These are phyloP conservation scores for Puccinia polysora DNA, from an alignment of 1,284 basidiomycete genomes.

Conservation along the genomic window DNA sequence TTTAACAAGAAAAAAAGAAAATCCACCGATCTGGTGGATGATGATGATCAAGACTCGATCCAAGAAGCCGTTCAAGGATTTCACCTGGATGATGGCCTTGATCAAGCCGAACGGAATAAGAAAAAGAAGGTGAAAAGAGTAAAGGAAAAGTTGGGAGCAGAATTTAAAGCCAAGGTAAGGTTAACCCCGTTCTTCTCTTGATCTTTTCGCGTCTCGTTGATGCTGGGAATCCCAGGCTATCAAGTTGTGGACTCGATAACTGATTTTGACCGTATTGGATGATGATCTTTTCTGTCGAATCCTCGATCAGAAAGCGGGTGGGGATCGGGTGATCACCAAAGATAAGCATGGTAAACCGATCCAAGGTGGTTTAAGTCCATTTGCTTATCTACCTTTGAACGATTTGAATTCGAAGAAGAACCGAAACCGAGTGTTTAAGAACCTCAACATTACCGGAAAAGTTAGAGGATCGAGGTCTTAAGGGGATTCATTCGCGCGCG, in stretches of 20 bases:
- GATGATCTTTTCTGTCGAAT: not conserved
- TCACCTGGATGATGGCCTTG: slow-evolving; percentile 60
- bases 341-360: slow-evolving; percentile 65
- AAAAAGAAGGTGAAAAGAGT: slow-evolving; percentile 58
- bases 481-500: not conserved
- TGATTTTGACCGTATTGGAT: no score
- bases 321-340: slow-evolving; percentile 51
- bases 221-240: no score
- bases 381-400: slow-evolving; percentile 71
- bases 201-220: not conserved
- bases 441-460: slow-evolving; percentile 32
- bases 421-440: slow-evolving; percentile 18
- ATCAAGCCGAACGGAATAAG: slow-evolving; percentile 57
- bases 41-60: slow-evolving; percentile 57
- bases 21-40: slow-evolving; percentile 64
- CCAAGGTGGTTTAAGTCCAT: slow-evolving; percentile 76
- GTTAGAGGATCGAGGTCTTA: slow-evolving; percentile 9
- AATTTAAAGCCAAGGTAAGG: slow-evolving; percentile 71
- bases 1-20: slow-evolving; percentile 92
- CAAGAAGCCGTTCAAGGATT: slow-evolving; percentile 46
- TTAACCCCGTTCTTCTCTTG: not conserved
- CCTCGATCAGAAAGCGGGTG: slow-evolving; percentile 70
- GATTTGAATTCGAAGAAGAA: slow-evolving; percentile 45
- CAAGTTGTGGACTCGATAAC: no score
- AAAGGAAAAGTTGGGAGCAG: slow-evolving; percentile 68